Base-by-base conservation (phyloP, 108 stramenopile genomes). In the Nitzschia palea region DNA sequence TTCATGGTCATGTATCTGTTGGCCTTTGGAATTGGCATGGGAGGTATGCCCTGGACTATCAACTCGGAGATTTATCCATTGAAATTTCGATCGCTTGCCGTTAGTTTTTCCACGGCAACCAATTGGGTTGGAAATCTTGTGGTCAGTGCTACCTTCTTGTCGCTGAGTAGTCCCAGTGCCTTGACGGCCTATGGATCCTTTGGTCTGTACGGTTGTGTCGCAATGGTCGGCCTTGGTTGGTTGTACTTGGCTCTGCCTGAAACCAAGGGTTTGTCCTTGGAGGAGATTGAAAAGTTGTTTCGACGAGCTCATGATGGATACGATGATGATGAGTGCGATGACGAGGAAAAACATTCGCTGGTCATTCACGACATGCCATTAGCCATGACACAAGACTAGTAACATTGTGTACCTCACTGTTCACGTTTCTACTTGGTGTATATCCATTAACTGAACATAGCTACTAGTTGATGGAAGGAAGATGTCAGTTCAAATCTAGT, bases 21-120 rank as follows among this genome's bases (percentile, higher is more conserved):
- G 5, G 69, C 84, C 20, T 95, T 95, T 73, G 90, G 90, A 15
- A 69, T 87, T 55, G 95, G 91, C 8, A 88, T 95, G 90, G 82
- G 87, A 2, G 84, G 79, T 27, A 55, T 91, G 55, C 90, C 95
- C 8, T 95, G 92, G 92, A 90, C 89, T 23, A 86, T 95, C 42
- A 88, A 86, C 58, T 83, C 85, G 23, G 95, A 95, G 76, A 93
- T 95, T 32, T 95, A 85, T 78, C 86, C 88, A 15, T 57, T 80
- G 29, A 68, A 80, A 45, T 72, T 70, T 48, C 87, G 95, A 8
- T 80, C 83, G 22, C 50, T 87, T 35, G 85, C 83, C 18, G 77
- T 85, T 1, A 79, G 86, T 30, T 62, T 80, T 43, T 75, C 84
- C 26, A 91, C 91, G 12, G 74, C 80, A 15, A 78, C 82, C 37